These are phyloP conservation scores for Artomyces pyxidatus DNA, from an alignment of 768 basidiomycete species.

Conservation along the genomic window DNA sequence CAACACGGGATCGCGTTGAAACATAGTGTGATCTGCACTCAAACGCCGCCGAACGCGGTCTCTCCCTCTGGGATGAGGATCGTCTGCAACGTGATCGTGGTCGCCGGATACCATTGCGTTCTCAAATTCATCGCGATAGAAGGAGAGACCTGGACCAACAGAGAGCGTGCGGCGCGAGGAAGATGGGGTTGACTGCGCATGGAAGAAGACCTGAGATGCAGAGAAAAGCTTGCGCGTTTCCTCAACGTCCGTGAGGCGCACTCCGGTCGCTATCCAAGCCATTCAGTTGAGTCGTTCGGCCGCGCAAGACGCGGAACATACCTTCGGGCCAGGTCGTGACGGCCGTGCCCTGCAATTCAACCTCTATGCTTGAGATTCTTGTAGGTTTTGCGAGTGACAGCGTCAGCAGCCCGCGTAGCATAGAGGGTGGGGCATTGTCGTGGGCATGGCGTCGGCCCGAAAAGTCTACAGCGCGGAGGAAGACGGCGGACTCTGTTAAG, in stretches of 20 bases:
- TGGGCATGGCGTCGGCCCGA: constrained; percentile 23
- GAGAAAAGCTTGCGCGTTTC: constrained; percentile 70
- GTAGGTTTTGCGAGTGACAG: constrained; percentile 67
- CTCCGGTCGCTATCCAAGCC: too few relatives aligned
- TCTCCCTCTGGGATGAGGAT: constrained; percentile 15
- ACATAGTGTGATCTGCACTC: constrained; percentile 26
- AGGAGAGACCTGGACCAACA: constrained; percentile 43
- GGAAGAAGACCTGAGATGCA: constrained; percentile 65
- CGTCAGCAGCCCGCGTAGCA: constrained; percentile 59
- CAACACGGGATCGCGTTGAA: constrained; percentile 22
- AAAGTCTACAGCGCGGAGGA: constrained; percentile 35
- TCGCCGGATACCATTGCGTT: constrained; percentile 29
- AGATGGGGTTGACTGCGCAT: constrained; percentile 36
- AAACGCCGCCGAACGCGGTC: constrained; percentile 19
- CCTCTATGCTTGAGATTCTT: constrained; percentile 77
- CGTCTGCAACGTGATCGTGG: constrained; percentile 21
- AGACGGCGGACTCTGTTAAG: constrained; percentile 50
- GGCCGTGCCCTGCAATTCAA: constrained; percentile 68
- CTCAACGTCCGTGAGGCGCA: too few relatives aligned
- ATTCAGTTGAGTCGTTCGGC: constrained; percentile 6
- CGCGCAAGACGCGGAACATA: too few relatives aligned
- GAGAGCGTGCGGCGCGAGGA: constrained; percentile 40
- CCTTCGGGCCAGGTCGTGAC: constrained; percentile 83
- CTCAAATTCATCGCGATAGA: constrained; percentile 28
- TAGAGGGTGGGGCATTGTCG: constrained; percentile 38